Conservation (phyloP, 179 eudicot genomes). For the Gypsophila paniculata region DNA sequence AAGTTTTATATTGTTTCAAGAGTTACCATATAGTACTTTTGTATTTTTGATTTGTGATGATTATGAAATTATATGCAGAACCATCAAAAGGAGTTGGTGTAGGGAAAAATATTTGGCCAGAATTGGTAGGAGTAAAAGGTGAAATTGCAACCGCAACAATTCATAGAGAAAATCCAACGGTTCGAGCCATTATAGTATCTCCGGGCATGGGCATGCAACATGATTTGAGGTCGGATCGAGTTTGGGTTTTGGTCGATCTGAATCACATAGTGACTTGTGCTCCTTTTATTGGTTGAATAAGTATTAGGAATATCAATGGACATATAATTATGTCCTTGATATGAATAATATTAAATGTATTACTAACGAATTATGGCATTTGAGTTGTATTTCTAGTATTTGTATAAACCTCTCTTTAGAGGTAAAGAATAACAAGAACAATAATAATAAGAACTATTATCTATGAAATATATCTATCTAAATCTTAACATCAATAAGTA, state of each 20-base stretch:
- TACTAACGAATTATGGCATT: too few relatives aligned
- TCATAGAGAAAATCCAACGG: conserved; percentile 16
- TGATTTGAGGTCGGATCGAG: conserved; percentile 4
- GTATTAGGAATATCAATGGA: too few relatives aligned
- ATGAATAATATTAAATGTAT: too few relatives aligned
- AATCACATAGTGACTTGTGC: conserved; percentile 2
- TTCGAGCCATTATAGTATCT: conserved; percentile 2
- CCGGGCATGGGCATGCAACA: conserved; percentile 20
- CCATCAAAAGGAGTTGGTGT: conserved; percentile 5
- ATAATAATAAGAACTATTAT: too few relatives aligned
- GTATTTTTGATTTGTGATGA: neutral
- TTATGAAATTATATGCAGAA: neutral
- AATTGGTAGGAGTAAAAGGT: conserved; percentile 13
- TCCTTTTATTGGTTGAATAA: conserved; percentile 15
- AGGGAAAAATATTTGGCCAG: conserved; percentile 21
- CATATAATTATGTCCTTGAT: too few relatives aligned
- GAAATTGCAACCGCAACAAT: conserved; percentile 7
- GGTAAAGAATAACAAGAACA: too few relatives aligned
- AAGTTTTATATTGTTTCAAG: too few relatives aligned
- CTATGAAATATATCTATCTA: too few relatives aligned
- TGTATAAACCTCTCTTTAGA: too few relatives aligned
- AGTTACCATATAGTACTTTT: too few relatives aligned
- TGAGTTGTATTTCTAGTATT: too few relatives aligned
- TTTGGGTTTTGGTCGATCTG: conserved; percentile 10
- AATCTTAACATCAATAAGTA: too few relatives aligned